Conservation (phyloP, 176 grass and related monocot species). For the Thinopyrum elongatum region DNA sequence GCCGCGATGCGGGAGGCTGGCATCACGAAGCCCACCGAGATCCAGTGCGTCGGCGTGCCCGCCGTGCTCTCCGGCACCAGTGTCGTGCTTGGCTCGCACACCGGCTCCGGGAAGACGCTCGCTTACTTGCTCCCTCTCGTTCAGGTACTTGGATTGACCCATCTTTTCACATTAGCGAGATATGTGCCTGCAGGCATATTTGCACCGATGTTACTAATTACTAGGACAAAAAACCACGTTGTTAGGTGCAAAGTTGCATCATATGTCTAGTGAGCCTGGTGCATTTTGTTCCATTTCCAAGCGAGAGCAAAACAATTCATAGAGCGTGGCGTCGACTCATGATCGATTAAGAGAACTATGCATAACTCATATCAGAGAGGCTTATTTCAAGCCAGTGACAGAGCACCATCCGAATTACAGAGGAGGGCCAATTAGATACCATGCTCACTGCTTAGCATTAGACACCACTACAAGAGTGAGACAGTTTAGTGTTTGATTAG, state of each 20-base stretch:
- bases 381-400: neutral
- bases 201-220: neutral
- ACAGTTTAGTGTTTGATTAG: neutral
- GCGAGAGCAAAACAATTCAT: neutral
- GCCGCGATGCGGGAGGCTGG: constrained; percentile 64
- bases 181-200: neutral
- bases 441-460: neutral
- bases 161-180: neutral
- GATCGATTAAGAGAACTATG: neutral
- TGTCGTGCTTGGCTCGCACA: constrained; percentile 88
- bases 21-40: constrained; percentile 84
- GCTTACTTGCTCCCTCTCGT: constrained; percentile 91
- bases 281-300: neutral
- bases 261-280: neutral
- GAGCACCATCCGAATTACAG: neutral
- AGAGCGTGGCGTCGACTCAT: neutral
- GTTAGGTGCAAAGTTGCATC: neutral
- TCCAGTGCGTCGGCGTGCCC: constrained; percentile 77
- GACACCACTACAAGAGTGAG: neutral
- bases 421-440: neutral
- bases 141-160: constrained; percentile 45
- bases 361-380: neutral
- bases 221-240: neutral
- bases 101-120: constrained; percentile 94
- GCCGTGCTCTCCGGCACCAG: constrained; percentile 69